Evolutionary conservation across 306 rosid genomes (phyloP).

Genomic region (Citrullus mucosospermus): DNA sequence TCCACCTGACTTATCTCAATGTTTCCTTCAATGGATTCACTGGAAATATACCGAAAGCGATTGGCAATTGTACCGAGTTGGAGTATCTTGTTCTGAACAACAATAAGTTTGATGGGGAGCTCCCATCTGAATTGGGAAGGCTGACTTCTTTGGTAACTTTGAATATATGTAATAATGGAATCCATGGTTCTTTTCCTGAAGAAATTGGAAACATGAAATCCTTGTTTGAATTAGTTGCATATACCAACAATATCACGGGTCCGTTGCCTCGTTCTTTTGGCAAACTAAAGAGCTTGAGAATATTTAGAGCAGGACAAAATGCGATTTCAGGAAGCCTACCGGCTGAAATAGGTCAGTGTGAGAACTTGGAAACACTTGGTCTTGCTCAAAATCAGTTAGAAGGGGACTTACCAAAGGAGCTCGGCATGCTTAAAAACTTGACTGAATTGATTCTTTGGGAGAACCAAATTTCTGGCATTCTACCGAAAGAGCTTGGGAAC

Average conservation of each 20-base stretch:
- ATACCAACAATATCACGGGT: conserved; percentile 65
- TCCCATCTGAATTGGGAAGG: conserved; percentile 79
- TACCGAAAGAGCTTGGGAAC: conserved; percentile 78
- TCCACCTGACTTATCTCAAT: conserved; percentile 43
- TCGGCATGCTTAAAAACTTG: conserved; percentile 60
- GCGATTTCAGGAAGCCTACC: conserved; percentile 73
- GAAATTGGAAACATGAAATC: conserved; percentile 66
- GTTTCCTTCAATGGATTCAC: conserved; percentile 38
- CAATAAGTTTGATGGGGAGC: conserved; percentile 58
- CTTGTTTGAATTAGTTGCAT: conserved; percentile 58
- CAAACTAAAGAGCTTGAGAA: conserved; percentile 48
- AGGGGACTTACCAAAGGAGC: conserved; percentile 69
- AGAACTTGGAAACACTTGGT: conserved; percentile 57
- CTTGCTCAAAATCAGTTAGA: conserved; percentile 76
- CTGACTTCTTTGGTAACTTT: conserved; percentile 40
- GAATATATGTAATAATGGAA: conserved; percentile 71
- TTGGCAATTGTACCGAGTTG: conserved; percentile 49
- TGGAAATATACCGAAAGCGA: conserved; percentile 62
- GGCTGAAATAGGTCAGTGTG: conserved; percentile 55
- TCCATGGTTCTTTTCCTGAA: conserved; percentile 52
- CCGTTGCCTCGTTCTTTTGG: conserved; percentile 69
- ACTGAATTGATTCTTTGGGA: conserved; percentile 51
- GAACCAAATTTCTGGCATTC: conserved; percentile 55
- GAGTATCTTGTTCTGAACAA: conserved; percentile 58
- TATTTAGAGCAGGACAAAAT: conserved; percentile 79